Evolutionary conservation across 139 green algal genomes (phyloP).

Genomic region (Raphidocelis subcapitata): DNA sequence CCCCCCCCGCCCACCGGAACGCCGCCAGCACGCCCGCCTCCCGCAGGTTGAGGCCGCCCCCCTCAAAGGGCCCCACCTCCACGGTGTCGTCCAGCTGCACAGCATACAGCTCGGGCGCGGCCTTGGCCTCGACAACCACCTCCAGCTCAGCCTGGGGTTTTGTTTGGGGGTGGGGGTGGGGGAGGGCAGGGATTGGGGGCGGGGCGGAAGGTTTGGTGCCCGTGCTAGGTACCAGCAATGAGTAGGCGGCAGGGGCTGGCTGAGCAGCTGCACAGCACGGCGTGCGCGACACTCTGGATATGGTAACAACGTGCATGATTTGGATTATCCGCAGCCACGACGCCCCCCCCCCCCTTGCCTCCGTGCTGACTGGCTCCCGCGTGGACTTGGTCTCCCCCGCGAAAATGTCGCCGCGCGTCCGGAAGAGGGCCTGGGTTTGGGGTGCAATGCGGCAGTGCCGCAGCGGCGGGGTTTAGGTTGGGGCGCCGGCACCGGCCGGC

Average conservation of each 20-base stretch:
- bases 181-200: background rate
- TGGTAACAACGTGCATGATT: too few relatives aligned
- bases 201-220: background rate
- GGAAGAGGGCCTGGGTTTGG: conserved; percentile 56
- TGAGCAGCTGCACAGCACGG: too few relatives aligned
- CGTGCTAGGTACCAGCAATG: background rate
- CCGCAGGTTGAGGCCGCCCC: conserved; percentile 64
- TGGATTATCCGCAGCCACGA: background rate
- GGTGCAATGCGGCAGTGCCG: too few relatives aligned
- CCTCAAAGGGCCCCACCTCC: conserved; percentile 74
- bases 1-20: conserved; percentile 40
- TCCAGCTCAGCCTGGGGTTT: conserved; percentile 33
- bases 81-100: conserved; percentile 48
- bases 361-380: conserved; percentile 37
- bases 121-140: conserved; percentile 59
- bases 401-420: conserved; percentile 65
- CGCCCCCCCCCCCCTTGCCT: conserved; percentile 13
- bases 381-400: conserved; percentile 65
- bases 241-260: too few relatives aligned
- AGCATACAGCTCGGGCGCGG: conserved; percentile 64
- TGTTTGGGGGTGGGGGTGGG: background rate
- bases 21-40: conserved; percentile 44
- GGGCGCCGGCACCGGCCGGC: too few relatives aligned
- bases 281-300: too few relatives aligned
- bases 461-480: too few relatives aligned